phyloP scores from a whole-genome alignment of 2,329 filamentous ascomycete species.

The Penicillium sp. region DNA sequence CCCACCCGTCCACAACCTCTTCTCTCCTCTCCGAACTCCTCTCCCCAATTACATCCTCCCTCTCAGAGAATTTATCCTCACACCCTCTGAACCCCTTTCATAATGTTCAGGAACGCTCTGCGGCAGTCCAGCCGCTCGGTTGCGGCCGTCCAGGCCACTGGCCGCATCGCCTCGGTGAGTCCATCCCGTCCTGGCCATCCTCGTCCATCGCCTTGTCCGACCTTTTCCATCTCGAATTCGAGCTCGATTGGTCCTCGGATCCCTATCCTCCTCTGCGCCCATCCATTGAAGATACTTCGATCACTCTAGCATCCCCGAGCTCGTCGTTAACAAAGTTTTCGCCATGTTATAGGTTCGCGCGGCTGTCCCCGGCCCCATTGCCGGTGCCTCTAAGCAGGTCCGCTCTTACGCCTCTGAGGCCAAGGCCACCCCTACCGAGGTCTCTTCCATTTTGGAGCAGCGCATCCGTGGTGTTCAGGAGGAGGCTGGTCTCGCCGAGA shows the following conservation, averaged over 20 bases:
- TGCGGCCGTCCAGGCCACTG: conserved; percentile 86
- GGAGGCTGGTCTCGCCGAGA: conserved; percentile 95
- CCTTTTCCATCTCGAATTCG: conserved; percentile 33
- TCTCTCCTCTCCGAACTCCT: conserved; percentile 39
- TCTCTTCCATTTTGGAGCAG: conserved; percentile 99
- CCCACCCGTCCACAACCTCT: conserved; percentile 44
- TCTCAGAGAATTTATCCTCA: conserved; percentile 44
- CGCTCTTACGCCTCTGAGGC: conserved; percentile 90
- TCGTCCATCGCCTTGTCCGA: conserved; percentile 31
- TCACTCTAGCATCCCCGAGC: conserved; percentile 41
- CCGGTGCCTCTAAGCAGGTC: conserved; percentile 67
- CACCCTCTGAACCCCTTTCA: conserved; percentile 47
- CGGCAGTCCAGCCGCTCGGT: conserved; percentile 94
- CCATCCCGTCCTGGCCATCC: conserved; percentile 50
- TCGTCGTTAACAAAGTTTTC: conserved; percentile 51
- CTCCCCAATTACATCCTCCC: conserved; percentile 42
- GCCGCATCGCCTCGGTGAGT: conserved; percentile 95
- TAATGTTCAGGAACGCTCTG: conserved; percentile 98
- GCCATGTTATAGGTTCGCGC: conserved; percentile 68
- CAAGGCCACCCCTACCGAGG: conserved; percentile 95
- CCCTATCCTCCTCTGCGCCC: conserved; percentile 21
- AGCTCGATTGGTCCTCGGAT: conserved; percentile 34
- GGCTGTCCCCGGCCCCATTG: conserved; percentile 75
- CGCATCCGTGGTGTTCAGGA: conserved; percentile 98
- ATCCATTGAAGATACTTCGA: conserved; percentile 21